These are phyloP conservation scores for Stentor roeselii DNA, from an alignment of 73 alveolate genomes.

Conservation along the genomic window DNA sequence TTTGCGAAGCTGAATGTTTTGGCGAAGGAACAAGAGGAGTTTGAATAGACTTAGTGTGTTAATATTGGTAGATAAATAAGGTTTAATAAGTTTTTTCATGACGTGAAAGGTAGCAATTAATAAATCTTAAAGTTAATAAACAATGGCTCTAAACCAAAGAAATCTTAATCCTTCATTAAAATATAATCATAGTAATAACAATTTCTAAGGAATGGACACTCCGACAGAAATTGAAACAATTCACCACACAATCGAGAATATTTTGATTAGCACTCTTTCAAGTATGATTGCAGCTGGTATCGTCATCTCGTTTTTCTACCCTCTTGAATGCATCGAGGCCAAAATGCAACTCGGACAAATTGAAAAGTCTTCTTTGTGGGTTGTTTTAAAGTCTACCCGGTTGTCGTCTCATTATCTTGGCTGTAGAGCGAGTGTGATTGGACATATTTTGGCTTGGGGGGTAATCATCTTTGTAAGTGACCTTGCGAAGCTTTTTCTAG, in stretches of 20 bases:
- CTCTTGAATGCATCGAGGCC: neutral
- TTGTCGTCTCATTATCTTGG: neutral
- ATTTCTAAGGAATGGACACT: neutral
- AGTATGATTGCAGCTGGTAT: neutral
- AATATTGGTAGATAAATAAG: too few relatives aligned
- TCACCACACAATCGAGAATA: neutral
- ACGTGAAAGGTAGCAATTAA: too few relatives aligned
- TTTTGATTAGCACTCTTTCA: neutral
- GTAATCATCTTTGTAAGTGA: neutral
- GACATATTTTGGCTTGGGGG: conserved; percentile 17
- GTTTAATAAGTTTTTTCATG: too few relatives aligned
- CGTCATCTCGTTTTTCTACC: neutral
- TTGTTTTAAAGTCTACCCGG: neutral
- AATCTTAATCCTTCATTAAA: too few relatives aligned
- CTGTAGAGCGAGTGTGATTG: neutral
- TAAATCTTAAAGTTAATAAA: too few relatives aligned
- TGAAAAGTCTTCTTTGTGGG: neutral
- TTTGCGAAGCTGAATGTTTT: neutral
- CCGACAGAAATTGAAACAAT: neutral
- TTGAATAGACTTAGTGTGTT: neutral
- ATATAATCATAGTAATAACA: too few relatives aligned
- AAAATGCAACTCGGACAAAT: conserved; percentile 7
- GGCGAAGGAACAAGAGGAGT: neutral
- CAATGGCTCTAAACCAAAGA: too few relatives aligned
- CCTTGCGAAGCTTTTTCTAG: neutral